Percentiles rank a stretch among this genome's conserved stretches.
Conservation (phyloP, 208 protist genomes). For the Crithidia thermophila region DNA sequence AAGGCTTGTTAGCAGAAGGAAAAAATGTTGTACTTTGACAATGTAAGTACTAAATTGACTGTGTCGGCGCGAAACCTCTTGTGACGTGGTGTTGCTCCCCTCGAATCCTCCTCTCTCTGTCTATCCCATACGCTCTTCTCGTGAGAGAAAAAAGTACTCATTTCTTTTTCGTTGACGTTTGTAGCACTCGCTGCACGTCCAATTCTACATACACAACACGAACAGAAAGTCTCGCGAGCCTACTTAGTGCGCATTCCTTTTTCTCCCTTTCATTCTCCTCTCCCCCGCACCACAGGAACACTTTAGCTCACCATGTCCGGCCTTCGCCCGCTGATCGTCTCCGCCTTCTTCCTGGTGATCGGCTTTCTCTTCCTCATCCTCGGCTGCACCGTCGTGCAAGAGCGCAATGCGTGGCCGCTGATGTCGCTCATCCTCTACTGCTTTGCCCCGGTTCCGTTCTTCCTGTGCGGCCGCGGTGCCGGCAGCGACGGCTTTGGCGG, state of each 20-base stretch:
- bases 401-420: slow-evolving; percentile 57
- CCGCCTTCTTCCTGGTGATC: slow-evolving; percentile 59
- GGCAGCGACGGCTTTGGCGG: slow-evolving; percentile 19
- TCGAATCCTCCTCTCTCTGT: too few relatives aligned
- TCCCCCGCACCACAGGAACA: neutral
- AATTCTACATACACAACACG: too few relatives aligned
- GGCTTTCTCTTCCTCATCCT: slow-evolving; percentile 62
- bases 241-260: neutral
- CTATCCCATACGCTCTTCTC: too few relatives aligned
- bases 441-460: slow-evolving; percentile 60
- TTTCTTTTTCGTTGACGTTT: too few relatives aligned
- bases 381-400: slow-evolving; percentile 47
- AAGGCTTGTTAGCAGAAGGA: too few relatives aligned
- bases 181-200: too few relatives aligned
- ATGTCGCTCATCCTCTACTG: slow-evolving; percentile 58
- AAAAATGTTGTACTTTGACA: too few relatives aligned
- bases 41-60: too few relatives aligned
- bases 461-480: slow-evolving; percentile 45
- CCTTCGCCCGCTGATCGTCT: slow-evolving; percentile 51
- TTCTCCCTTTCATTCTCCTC: neutral
- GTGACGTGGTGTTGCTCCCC: too few relatives aligned
- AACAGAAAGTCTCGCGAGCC: too few relatives aligned
- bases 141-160: too few relatives aligned
- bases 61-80: too few relatives aligned
- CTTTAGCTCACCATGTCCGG: slow-evolving; percentile 24